These are phyloP conservation scores for Naganishia liquefaciens DNA, from an alignment of 1,284 basidiomycete species.

Conservation along the genomic window DNA sequence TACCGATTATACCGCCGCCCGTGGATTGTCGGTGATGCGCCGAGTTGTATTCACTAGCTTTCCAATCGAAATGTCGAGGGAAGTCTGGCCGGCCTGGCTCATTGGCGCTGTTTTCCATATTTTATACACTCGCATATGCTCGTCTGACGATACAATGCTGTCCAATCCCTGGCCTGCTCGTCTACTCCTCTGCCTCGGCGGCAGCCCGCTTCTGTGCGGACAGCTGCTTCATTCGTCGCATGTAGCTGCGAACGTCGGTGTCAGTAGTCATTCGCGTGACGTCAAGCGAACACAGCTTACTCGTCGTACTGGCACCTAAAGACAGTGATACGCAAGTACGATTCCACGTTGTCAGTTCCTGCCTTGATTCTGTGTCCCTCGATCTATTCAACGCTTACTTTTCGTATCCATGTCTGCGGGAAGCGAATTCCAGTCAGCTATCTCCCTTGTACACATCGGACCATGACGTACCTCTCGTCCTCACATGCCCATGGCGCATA, in stretches of 20 bases:
- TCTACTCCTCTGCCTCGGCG: conserved; percentile 58
- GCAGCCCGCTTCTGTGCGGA: conserved; percentile 69
- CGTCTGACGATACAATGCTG: background rate
- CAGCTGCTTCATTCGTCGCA: conserved; percentile 78
- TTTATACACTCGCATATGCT: conserved; percentile 1
- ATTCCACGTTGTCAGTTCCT: conserved; percentile 21
- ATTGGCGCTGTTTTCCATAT: background rate
- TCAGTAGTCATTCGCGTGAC: conserved; percentile 12
- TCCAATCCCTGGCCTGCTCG: conserved; percentile 28
- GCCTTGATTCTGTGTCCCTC: conserved; percentile 11
- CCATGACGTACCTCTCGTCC: conserved; percentile 64
- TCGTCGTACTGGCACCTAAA: conserved; percentile 84
- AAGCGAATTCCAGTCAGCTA: background rate
- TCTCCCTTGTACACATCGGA: background rate
- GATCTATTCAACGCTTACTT: conserved; percentile 59
- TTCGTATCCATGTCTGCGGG: conserved; percentile 64
- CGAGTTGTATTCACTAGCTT: conserved; percentile 1
- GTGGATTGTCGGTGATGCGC: conserved; percentile 53
- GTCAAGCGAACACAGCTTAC: conserved; percentile 57
- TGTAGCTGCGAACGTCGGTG: conserved; percentile 61
- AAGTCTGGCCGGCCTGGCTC: background rate
- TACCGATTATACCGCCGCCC: conserved; percentile 77
- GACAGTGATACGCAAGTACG: conserved; percentile 24
- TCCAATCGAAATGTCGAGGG: background rate
- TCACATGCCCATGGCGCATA: conserved; percentile 83